These are phyloP conservation scores for Dendrobium catenatum DNA, from an alignment of 106 monocot species.

Conservation along the genomic window DNA sequence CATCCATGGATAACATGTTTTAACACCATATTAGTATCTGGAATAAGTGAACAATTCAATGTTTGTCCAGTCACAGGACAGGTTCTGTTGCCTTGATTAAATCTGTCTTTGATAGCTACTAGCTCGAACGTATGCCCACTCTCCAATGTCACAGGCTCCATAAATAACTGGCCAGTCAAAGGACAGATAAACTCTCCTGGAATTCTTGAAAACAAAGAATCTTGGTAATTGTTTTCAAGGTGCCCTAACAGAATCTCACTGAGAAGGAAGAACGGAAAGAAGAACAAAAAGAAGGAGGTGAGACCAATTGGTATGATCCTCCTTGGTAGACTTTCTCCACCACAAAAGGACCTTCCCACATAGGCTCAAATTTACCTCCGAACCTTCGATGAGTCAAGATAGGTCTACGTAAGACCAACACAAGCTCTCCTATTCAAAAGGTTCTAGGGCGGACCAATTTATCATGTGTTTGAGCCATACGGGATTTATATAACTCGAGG, in stretches of 20 bases:
- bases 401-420: too few species aligned
- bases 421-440: too few species aligned
- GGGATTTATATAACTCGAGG: too few species aligned
- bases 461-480: too few species aligned
- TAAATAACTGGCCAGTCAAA: slow-evolving; percentile 20
- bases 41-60: slow-evolving; percentile 6
- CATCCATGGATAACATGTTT: slow-evolving; percentile 29
- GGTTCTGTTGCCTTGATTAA: slow-evolving; percentile 20
- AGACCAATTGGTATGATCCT: too few species aligned
- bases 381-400: too few species aligned
- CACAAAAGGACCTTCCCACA: too few species aligned
- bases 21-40: slow-evolving; percentile 23
- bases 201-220: slow-evolving; percentile 17
- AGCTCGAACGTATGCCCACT: slow-evolving; percentile 32
- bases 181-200: slow-evolving; percentile 27
- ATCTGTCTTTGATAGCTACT: slow-evolving; percentile 23
- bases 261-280: not conserved
- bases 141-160: slow-evolving; percentile 29
- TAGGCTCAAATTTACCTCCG: too few species aligned
- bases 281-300: not conserved
- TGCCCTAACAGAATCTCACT: not conserved
- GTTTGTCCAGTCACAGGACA: slow-evolving; percentile 24
- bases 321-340: too few species aligned
- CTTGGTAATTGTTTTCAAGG: not conserved
- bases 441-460: too few species aligned